Evolutionary conservation across 23 red algal genomes (phyloP).

Genomic region (Gracilaria gracilis): DNA sequence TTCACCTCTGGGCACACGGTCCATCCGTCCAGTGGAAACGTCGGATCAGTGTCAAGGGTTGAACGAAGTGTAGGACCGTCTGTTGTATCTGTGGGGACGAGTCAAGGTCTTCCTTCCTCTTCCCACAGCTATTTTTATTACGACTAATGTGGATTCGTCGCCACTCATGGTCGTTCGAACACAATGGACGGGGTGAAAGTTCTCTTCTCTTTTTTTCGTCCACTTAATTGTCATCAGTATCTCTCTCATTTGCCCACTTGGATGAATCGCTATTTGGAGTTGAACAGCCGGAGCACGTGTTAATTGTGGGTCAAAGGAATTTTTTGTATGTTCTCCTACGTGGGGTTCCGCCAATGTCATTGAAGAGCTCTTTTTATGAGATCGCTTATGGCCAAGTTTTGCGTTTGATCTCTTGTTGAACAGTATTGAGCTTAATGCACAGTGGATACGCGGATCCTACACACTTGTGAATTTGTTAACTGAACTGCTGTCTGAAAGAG

Average conservation of each 20-base stretch:
- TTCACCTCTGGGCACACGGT: constrained; percentile 18
- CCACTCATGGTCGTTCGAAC: not conserved
- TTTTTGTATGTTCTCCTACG: constrained; percentile 37
- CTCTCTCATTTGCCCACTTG: constrained; percentile 3
- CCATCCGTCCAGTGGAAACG: not conserved
- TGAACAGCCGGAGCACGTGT: constrained; percentile 9
- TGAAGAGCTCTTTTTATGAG: constrained; percentile 38
- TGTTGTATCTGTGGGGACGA: constrained; percentile 11
- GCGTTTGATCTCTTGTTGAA: constrained; percentile 42
- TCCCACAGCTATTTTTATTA: constrained; percentile 19
- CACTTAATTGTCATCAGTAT: not conserved
- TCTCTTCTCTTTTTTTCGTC: constrained; percentile 29
- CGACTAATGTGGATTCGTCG: constrained; percentile 2
- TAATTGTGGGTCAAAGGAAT: constrained; percentile 27
- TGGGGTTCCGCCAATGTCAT: constrained; percentile 43
- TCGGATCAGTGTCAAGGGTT: constrained; percentile 2
- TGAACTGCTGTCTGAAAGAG: constrained; percentile 38
- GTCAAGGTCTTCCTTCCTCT: not conserved
- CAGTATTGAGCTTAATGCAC: constrained; percentile 48
- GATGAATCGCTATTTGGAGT: constrained; percentile 11
- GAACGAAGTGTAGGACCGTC: constrained; percentile 21
- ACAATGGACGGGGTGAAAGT: constrained; percentile 1
- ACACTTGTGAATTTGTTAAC: constrained; percentile 53
- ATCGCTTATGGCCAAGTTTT: constrained; percentile 17
- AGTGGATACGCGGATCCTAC: constrained; percentile 45